Percentiles rank a stretch among this genome's conserved stretches.
Conservation (phyloP, 495 filamentous ascomycete species). For the Tetracladium marchalianum region DNA sequence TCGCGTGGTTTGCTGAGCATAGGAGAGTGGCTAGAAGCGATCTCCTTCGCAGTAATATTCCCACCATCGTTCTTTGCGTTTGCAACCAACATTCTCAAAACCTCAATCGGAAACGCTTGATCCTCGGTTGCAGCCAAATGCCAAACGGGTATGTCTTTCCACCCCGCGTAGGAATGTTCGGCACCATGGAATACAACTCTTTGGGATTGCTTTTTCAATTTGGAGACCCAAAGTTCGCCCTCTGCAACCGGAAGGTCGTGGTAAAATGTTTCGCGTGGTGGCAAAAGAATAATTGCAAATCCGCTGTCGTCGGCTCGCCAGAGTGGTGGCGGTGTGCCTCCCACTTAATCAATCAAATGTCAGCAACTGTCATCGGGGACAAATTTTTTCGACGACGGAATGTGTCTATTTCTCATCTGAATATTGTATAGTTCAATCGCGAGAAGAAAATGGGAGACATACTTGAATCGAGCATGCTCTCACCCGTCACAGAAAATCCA, state of each 20-base stretch:
- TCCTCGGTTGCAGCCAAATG: constrained; percentile 20
- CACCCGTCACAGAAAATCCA: constrained; percentile 21
- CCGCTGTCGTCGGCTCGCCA: constrained; percentile 21
- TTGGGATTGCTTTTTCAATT: constrained; percentile 19
- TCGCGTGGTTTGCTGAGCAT: constrained; percentile 26
- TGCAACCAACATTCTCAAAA: constrained; percentile 16
- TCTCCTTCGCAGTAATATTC: constrained; percentile 19
- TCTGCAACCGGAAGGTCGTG: constrained; percentile 26
- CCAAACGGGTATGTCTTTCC: constrained; percentile 24
- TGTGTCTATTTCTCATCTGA: too few species aligned
- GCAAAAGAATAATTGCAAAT: constrained; percentile 17
- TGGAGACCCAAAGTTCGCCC: constrained; percentile 21
- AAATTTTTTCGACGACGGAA: too few species aligned
- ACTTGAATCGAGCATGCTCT: neutral
- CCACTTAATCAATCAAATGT: constrained; percentile 19
- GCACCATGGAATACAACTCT: constrained; percentile 18
- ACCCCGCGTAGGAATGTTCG: constrained; percentile 23
- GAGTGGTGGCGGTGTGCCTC: constrained; percentile 21
- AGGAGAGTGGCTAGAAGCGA: constrained; percentile 21
- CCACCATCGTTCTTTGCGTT: constrained; percentile 19
- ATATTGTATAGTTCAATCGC: too few species aligned
- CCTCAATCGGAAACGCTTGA: constrained; percentile 17
- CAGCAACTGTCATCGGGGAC: too few species aligned
- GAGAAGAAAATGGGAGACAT: too few species aligned
- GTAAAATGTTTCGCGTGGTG: constrained; percentile 23